Conservation (phyloP, 2,329 filamentous ascomycete genomes). For the Pseudogymnoascus sp. region DNA sequence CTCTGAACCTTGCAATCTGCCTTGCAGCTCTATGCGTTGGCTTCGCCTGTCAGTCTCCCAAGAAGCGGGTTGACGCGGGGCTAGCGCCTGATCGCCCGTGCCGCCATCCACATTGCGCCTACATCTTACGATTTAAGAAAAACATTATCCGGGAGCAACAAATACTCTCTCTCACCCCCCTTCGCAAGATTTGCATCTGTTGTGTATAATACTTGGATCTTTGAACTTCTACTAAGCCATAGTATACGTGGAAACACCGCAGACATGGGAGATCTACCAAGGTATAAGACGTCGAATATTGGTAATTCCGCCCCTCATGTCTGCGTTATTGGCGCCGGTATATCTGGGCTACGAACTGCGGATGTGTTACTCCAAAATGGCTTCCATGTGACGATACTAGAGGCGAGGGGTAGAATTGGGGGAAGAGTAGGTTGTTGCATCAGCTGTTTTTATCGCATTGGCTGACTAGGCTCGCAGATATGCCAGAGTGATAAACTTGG, state of each 20-base stretch:
- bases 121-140: neutral
- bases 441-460: neutral
- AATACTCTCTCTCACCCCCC: neutral
- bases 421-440: slow-evolving; percentile 37
- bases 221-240: neutral
- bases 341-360: slow-evolving; percentile 48
- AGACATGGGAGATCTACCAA: neutral
- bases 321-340: slow-evolving; percentile 47
- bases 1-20: neutral
- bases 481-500: slow-evolving; percentile 13
- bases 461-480: neutral
- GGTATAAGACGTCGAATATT: neutral
- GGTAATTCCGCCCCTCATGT: slow-evolving; percentile 22
- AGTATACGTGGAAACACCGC: neutral
- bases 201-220: neutral
- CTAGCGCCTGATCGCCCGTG: neutral
- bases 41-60: neutral
- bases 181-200: neutral
- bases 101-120: neutral
- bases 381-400: slow-evolving; percentile 48
- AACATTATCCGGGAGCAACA: neutral
- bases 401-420: slow-evolving; percentile 46
- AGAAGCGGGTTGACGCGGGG: neutral
- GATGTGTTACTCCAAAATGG: slow-evolving; percentile 45
- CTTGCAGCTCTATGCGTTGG: neutral